Percentiles rank a stretch among this genome's conserved stretches.
Conservation (phyloP, 768 basidiomycete species). For the Strobilomyces dryophilus region DNA sequence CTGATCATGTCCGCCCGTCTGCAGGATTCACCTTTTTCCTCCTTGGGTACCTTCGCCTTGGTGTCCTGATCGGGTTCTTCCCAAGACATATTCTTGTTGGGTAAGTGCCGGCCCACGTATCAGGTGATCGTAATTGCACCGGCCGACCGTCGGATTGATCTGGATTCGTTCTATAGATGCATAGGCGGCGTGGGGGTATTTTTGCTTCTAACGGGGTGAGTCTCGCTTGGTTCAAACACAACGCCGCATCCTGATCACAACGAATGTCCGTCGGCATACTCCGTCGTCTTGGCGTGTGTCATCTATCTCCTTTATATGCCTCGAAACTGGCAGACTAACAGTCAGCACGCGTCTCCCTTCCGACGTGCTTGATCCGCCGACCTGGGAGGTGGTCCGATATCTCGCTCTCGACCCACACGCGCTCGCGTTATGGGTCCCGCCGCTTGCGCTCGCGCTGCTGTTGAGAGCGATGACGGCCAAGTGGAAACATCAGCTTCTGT, state of each 20-base stretch:
- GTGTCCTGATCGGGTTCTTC: conserved; percentile 89
- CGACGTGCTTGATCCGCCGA: conserved; percentile 62
- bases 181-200: conserved; percentile 98
- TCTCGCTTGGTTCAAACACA: neutral
- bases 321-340: conserved; percentile 53
- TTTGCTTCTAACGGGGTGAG: conserved; percentile 82
- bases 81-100: conserved; percentile 97
- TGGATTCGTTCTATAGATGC: conserved; percentile 39
- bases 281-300: neutral
- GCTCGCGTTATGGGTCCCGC: conserved; percentile 74
- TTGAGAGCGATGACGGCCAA: conserved; percentile 76
- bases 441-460: conserved; percentile 69
- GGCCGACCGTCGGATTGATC: neutral
- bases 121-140: neutral
- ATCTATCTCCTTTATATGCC: neutral
- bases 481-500: conserved; percentile 85
- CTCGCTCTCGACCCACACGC: conserved; percentile 64
- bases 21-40: conserved; percentile 67
- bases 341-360: conserved; percentile 82
- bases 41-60: conserved; percentile 80
- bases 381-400: conserved; percentile 57
- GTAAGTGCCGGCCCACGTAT: conserved; percentile 34
- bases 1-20: conserved; percentile 3
- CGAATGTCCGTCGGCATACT: neutral
- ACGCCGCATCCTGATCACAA: conserved; percentile 1